A percentile compares a stretch with the other conserved stretches of the same genome.
phyloP scores from a whole-genome alignment of 192 early-diverging fungal species.

The Bifiguratus adelaidae region DNA sequence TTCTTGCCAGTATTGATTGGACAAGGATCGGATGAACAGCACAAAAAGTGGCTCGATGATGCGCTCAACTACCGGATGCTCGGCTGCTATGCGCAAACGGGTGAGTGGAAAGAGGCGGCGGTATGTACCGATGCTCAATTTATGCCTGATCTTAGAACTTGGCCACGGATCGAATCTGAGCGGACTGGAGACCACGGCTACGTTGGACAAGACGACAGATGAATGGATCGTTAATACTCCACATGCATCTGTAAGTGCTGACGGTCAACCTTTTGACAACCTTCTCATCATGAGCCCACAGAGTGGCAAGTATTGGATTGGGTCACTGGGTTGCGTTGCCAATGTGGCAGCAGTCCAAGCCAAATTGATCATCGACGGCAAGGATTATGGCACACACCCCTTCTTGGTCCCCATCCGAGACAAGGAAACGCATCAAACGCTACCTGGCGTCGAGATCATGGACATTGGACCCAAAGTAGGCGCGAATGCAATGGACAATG shows the following conservation, averaged over 20 bases:
- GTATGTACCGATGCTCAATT: background rate
- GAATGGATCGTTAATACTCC: constrained; percentile 76
- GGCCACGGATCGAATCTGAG: constrained; percentile 61
- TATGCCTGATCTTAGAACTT: background rate
- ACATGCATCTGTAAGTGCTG: constrained; percentile 12
- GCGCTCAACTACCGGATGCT: constrained; percentile 35
- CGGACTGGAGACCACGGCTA: constrained; percentile 71
- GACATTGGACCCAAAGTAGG: constrained; percentile 79
- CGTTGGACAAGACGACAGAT: constrained; percentile 57
- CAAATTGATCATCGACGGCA: constrained; percentile 56
- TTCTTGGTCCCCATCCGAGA: constrained; percentile 75
- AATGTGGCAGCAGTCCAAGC: constrained; percentile 78
- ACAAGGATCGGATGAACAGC: constrained; percentile 36
- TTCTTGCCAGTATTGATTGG: constrained; percentile 35
- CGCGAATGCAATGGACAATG: constrained; percentile 54
- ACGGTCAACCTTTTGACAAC: background rate
- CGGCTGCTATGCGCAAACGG: constrained; percentile 28
- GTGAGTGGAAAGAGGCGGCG: background rate
- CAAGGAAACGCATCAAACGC: constrained; percentile 48
- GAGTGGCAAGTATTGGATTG: constrained; percentile 72
- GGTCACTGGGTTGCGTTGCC: constrained; percentile 54
- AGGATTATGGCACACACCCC: constrained; percentile 58
- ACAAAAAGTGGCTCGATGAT: constrained; percentile 30
- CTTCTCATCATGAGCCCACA: background rate
- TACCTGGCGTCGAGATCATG: constrained; percentile 62